phyloP scores from a whole-genome alignment of 225 moss, liverwort and hornwort species.

The Polytrichum formosum region DNA sequence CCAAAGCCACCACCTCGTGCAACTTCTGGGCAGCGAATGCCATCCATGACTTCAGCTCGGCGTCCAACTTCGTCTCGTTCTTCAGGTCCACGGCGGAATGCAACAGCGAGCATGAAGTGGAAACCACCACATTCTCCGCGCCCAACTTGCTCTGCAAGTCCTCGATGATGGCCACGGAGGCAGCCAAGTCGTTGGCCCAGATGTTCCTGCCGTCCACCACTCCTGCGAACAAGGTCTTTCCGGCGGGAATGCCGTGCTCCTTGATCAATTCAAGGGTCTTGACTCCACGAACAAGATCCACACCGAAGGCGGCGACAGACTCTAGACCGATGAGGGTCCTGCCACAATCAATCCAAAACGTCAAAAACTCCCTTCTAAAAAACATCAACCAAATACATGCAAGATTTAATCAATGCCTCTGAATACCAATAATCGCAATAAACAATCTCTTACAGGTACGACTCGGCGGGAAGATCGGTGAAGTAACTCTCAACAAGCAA shows the following conservation, averaged over 20 bases:
- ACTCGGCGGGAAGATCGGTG: slow-evolving; percentile 45
- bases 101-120: slow-evolving; percentile 64
- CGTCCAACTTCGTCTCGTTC: slow-evolving; percentile 66
- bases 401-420: background rate
- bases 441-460: no score
- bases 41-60: slow-evolving; percentile 65
- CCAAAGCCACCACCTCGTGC: slow-evolving; percentile 56
- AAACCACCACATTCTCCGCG: slow-evolving; percentile 52
- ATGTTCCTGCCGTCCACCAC: slow-evolving; percentile 71
- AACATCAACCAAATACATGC: no score
- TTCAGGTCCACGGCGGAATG: slow-evolving; percentile 61
- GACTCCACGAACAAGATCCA: slow-evolving; percentile 57
- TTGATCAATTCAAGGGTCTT: slow-evolving; percentile 54
- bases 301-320: slow-evolving; percentile 37
- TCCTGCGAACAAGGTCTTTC: slow-evolving; percentile 53
- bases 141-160: slow-evolving; percentile 42
- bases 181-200: slow-evolving; percentile 67
- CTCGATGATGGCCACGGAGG: slow-evolving; percentile 45
- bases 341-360: background rate
- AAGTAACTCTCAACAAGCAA: slow-evolving; percentile 61
- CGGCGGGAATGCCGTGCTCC: slow-evolving; percentile 39
- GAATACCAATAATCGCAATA: background rate
- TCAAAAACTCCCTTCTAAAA: no score
- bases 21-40: slow-evolving; percentile 71
- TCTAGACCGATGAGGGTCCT: slow-evolving; percentile 48